Conservation (phyloP, 176 grass and related monocot genomes). For the Aegilops umbellulata region DNA sequence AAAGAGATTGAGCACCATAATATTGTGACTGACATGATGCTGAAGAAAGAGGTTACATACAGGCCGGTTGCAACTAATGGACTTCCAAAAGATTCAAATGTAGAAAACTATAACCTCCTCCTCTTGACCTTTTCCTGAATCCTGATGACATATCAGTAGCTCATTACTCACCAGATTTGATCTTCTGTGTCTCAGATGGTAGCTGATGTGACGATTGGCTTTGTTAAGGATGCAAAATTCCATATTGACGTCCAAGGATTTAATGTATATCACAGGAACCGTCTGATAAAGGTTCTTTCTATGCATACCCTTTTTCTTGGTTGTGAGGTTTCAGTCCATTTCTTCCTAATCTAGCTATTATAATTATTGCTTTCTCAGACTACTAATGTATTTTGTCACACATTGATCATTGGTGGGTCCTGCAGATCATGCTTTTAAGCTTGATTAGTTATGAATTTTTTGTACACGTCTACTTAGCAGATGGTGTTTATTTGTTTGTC, state of each 20-base stretch:
- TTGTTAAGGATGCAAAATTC: slow-evolving; percentile 99
- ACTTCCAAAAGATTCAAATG: slow-evolving; percentile 72
- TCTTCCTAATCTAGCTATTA: neutral
- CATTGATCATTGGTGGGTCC: neutral
- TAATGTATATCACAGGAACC: slow-evolving; percentile 97
- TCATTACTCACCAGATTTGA: slow-evolving; percentile 13
- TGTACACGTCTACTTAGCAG: neutral
- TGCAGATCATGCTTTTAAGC: neutral
- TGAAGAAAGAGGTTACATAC: slow-evolving; percentile 94
- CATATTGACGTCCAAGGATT: slow-evolving; percentile 93
- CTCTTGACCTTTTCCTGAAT: slow-evolving; percentile 22
- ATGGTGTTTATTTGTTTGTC: neutral
- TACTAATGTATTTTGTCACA: slow-evolving; percentile 11
- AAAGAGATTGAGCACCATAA: slow-evolving; percentile 98
- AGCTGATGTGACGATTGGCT: slow-evolving; percentile 89
- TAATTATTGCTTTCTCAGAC: slow-evolving; percentile 12
- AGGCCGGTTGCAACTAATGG: slow-evolving; percentile 63
- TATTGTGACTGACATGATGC: slow-evolving; percentile 97
- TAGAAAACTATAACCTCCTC: slow-evolving; percentile 33
- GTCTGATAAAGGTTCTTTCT: slow-evolving; percentile 82
- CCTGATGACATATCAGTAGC: slow-evolving; percentile 21
- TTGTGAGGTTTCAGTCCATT: slow-evolving; percentile 9
- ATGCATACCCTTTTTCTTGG: neutral
- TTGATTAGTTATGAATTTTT: neutral
- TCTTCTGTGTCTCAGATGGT: slow-evolving; percentile 72